Evolutionary conservation across 495 filamentous ascomycete genomes (phyloP).

Genomic region (Evernia prunastri): DNA sequence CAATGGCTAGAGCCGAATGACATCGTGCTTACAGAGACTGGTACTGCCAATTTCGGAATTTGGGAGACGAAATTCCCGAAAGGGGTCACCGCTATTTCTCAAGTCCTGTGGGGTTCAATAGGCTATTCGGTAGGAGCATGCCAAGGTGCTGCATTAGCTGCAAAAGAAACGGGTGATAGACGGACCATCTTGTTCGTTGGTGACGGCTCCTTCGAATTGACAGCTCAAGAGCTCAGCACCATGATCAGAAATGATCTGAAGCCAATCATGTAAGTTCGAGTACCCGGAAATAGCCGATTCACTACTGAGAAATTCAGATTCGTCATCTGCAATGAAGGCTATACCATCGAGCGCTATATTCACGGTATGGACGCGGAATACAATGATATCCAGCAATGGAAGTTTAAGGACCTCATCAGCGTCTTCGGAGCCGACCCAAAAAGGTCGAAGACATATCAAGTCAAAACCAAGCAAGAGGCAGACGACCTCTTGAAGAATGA

Average conservation of each 20-base stretch:
- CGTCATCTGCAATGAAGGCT: conserved; percentile 51
- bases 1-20: conserved; percentile 71
- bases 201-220: conserved; percentile 81
- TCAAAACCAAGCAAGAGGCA: conserved; percentile 66
- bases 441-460: conserved; percentile 56
- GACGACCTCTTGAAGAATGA: conserved; percentile 59
- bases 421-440: conserved; percentile 59
- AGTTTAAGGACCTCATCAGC: conserved; percentile 57
- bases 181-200: conserved; percentile 80
- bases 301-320: conserved; percentile 42
- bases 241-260: conserved; percentile 73
- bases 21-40: conserved; percentile 81
- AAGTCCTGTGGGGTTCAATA: conserved; percentile 87
- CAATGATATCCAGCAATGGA: conserved; percentile 75
- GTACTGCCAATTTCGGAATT: conserved; percentile 84
- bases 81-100: conserved; percentile 67
- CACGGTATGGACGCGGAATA: conserved; percentile 64
- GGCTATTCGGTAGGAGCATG: conserved; percentile 74
- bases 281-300: conserved; percentile 13
- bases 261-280: conserved; percentile 61
- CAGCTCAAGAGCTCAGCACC: conserved; percentile 77
- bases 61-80: conserved; percentile 79
- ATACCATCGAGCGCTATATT: conserved; percentile 50
- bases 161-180: conserved; percentile 52
- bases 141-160: conserved; percentile 68